Percentiles rank a stretch among this genome's conserved stretches.
These are phyloP conservation scores for Gracilaria domingensis DNA, from an alignment of 23 red algal genomes.

Conservation along the genomic window DNA sequence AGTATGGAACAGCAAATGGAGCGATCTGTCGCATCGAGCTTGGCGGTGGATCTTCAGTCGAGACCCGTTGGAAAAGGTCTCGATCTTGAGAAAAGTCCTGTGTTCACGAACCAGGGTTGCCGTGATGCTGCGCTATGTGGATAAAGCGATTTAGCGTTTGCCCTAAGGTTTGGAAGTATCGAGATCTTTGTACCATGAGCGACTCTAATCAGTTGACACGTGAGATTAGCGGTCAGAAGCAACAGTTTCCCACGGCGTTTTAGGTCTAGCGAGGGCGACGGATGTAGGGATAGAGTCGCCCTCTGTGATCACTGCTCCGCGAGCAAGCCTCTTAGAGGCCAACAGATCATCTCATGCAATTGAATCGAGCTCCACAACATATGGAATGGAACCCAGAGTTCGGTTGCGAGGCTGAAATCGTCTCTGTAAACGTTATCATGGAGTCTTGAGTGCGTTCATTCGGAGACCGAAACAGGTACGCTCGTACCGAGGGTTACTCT, in stretches of 20 bases:
- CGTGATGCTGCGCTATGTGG: no score
- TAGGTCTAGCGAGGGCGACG: neutral
- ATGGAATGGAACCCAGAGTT: no score
- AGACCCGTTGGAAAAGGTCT: neutral
- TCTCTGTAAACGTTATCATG: no score
- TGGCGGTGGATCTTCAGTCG: neutral
- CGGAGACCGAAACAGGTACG: no score
- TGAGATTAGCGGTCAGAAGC: neutral
- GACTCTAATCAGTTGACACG: neutral
- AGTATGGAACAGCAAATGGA: neutral
- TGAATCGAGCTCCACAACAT: neutral
- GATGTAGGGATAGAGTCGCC: no score
- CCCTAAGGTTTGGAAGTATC: neutral
- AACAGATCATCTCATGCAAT: neutral
- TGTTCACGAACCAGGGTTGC: neutral
- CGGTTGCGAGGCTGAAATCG: no score
- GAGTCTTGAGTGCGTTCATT: no score
- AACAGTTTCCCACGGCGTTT: neutral
- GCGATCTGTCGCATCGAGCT: neutral
- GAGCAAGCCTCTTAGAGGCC: neutral
- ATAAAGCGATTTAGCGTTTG: neutral
- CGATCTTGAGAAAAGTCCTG: neutral
- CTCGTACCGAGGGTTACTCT: no score
- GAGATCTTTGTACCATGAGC: neutral
- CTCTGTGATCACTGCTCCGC: neutral